Percentiles rank a stretch among this genome's conserved stretches.
Evolutionary conservation across 306 rosid genomes (phyloP).

Genomic region (Cicer cuneatum): DNA sequence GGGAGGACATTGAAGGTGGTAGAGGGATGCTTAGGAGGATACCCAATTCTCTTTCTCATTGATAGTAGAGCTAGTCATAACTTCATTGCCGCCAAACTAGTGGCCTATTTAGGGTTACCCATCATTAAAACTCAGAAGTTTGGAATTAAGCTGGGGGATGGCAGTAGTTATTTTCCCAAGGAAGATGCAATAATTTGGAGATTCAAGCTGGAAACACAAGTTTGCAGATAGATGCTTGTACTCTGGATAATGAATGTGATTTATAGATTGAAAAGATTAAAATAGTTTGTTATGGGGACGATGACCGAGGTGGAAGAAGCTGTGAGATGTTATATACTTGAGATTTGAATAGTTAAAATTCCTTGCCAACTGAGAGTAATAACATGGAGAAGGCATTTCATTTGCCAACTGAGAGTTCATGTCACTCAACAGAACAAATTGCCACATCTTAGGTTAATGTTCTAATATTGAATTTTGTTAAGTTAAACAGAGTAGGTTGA

Average conservation of each 20-base stretch:
- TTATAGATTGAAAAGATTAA: neutral
- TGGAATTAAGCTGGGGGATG: neutral
- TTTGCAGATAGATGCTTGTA: neutral
- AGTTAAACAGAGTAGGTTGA: constrained; percentile 1
- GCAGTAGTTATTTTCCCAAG: neutral
- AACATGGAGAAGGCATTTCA: neutral
- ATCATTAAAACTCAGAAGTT: neutral
- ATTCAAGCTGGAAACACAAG: neutral
- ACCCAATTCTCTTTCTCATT: neutral
- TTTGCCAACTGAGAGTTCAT: neutral
- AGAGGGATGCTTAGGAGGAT: neutral
- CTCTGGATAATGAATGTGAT: neutral
- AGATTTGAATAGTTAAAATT: neutral
- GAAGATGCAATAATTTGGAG: neutral
- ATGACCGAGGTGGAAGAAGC: neutral
- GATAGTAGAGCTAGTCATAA: neutral
- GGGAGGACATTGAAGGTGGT: neutral
- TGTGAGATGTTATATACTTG: too few species aligned
- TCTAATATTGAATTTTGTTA: neutral
- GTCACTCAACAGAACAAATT: neutral
- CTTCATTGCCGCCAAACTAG: neutral
- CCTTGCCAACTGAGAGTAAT: neutral
- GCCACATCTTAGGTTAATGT: neutral
- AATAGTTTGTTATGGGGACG: neutral
- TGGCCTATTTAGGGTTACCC: neutral